Evolutionary conservation across 768 basidiomycete genomes (phyloP), one percentile per base, ranked within the genome.

Genomic region (Boletus huronensis): DNA sequence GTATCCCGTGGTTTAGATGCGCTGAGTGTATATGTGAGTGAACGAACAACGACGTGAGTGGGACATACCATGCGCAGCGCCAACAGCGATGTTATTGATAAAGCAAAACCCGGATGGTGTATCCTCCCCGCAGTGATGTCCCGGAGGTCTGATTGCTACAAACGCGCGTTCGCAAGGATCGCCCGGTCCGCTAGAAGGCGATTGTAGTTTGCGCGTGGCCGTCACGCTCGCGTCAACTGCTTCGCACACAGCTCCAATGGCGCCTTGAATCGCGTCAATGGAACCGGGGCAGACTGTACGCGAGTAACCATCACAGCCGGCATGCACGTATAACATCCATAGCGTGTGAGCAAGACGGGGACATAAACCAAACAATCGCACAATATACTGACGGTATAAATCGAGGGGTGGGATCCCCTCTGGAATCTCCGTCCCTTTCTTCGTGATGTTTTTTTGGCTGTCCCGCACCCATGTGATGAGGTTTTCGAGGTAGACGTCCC

Each of bases 41-140:
- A 25, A 40, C 25, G n/a, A 35, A 36, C 35, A 16, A 35, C 7
- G 7, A 6, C 8, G 7, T 35, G 17, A 17, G 17, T 35, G 17
- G 35, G 17, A 41, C 77, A 38, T 61, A 93, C 93, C 95, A 66
- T 98, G 92, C 14, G 93, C 92, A 31, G 93, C 93, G 0, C 80
- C 94, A 3, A 98, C 80, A 0, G 87, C 86, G 0, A 97, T 89
- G 64, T 98, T 99, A 60, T 98, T 98, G 29, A 97, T 80, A 61
- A 95, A 97, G 70, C 96, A 98, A 68, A 98, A 98, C 0, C 96
- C 96, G 10, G 84, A 87, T 0, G 96, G 96, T 0, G 82, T 82
- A 55, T 93, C 83, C 70, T 94, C 93, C 2, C 90, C 90, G 64
- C 94, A 96, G 62, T 98, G 94, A 75, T 97, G 94, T 2, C 96